Percentiles rank a stretch among this genome's conserved stretches.
These are phyloP conservation scores for Cystobasidium tubakii DNA, from an alignment of 768 basidiomycete species.

Conservation along the genomic window DNA sequence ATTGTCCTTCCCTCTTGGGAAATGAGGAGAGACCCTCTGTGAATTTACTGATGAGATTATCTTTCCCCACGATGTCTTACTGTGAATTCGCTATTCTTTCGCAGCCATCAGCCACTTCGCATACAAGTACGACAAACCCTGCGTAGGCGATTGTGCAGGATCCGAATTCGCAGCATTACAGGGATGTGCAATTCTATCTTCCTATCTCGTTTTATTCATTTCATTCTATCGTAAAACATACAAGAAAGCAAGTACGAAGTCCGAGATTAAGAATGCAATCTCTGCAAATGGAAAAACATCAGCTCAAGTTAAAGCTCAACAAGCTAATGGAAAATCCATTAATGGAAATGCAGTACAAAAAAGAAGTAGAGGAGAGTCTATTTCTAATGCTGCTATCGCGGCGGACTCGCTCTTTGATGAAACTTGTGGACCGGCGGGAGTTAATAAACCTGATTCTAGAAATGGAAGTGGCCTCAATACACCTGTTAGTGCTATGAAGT, in stretches of 20 bases:
- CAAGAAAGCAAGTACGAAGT: slow-evolving; percentile 13
- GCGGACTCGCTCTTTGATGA: slow-evolving; percentile 26
- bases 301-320: background rate
- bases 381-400: slow-evolving; percentile 12
- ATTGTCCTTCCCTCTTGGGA: slow-evolving; percentile 31
- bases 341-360: background rate
- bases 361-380: background rate
- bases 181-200: slow-evolving; percentile 79
- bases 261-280: slow-evolving; percentile 5
- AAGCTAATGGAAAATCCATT: background rate
- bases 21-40: too few relatives aligned
- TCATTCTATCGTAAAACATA: slow-evolving; percentile 46
- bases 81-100: too few relatives aligned
- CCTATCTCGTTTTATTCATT: slow-evolving; percentile 90
- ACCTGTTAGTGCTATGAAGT: background rate
- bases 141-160: slow-evolving; percentile 75
- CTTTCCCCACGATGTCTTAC: too few relatives aligned
- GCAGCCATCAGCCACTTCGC: slow-evolving; percentile 75
- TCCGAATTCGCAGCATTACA: slow-evolving; percentile 80
- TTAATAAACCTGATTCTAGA: slow-evolving; percentile 12
- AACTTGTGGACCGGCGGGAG: slow-evolving; percentile 26
- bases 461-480: slow-evolving; percentile 13
- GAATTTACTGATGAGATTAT: too few relatives aligned
- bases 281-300: background rate
- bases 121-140: slow-evolving; percentile 62